Conservation (phyloP, 352 stramenopile genomes). For the Peronosclerospora sorghi region DNA sequence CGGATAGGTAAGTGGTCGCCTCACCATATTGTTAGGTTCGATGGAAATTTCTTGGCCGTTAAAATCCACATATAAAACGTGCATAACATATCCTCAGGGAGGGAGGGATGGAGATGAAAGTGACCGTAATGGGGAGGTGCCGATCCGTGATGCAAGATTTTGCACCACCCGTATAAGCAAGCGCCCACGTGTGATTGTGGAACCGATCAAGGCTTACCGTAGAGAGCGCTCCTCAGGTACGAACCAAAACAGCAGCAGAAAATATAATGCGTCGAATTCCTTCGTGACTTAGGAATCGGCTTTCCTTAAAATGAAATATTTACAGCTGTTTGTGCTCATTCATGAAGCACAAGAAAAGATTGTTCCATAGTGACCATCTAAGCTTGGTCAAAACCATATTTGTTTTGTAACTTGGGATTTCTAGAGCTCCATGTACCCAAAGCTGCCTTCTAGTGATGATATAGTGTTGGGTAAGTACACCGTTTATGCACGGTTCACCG, state of each 20-base stretch:
- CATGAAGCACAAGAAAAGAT: background rate
- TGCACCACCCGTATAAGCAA: too few species aligned
- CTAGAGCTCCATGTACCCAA: constrained; percentile 1
- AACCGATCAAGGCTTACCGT: background rate
- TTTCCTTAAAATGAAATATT: background rate
- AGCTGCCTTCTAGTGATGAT: too few species aligned
- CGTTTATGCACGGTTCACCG: too few species aligned
- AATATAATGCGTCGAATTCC: background rate
- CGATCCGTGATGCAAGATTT: too few species aligned
- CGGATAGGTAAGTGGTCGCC: background rate
- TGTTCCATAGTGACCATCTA: background rate
- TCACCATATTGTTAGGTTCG: background rate
- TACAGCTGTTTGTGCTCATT: background rate
- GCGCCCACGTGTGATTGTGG: background rate
- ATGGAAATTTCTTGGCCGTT: background rate
- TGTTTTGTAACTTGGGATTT: background rate
- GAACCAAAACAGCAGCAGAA: background rate
- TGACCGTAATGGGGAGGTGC: background rate
- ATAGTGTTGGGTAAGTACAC: too few species aligned
- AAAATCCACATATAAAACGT: background rate
- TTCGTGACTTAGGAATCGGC: background rate
- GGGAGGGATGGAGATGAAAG: background rate
- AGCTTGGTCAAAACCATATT: background rate
- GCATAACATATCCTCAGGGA: background rate
- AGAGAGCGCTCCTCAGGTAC: background rate